Evolutionary conservation across 805 yeast species (phyloP), one percentile per base, ranked within the genome.

Genomic region (Cephaloascus fragrans): DNA sequence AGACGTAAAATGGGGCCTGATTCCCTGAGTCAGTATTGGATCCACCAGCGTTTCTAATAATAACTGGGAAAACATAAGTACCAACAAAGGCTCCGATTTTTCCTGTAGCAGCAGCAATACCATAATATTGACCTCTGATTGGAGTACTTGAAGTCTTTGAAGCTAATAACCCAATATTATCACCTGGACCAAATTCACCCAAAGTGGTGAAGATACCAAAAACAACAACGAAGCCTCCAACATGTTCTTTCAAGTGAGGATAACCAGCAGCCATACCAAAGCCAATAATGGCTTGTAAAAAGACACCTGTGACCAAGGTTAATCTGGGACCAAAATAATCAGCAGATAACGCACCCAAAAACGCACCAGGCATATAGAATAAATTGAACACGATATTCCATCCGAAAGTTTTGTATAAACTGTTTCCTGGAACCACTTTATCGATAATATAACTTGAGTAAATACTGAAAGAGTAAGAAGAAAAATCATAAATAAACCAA

Each of bases 111-210:
- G 97, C 96, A 34, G 94, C 90, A 49, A 87, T 69, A 51, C 93
- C 93, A 55, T 89, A 89, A 62, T 83, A 85, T 51, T 83, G 83
- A 42, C 96, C 97, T 65, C 97, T 80, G 41, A 88, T 73, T 18
- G 95, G 80, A 8, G 96, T 80, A 35, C 96, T 83, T 36, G 80
- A 73, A 4, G 95, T 82, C 62, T 88, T 88, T 33, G 95, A 74
- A 17, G 95, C 94, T 45, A 89, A 68, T 40, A 84, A 63, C 48
- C 97, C 97, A 57, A 84, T 82, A 61, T 84, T 86, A 61, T 88
- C 86, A 64, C 97, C 97, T 12, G 95, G 89, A 23, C 96, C 95
- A 59, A 89, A 83, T 61, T 90, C 97, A 52, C 97, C 97, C 37
- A 86, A 69, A 4, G 95, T 70, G 57, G 77, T 66, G 59, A 87